Conservation (phyloP, 2,329 filamentous ascomycete species). For the Leptographium lundbergii region DNA sequence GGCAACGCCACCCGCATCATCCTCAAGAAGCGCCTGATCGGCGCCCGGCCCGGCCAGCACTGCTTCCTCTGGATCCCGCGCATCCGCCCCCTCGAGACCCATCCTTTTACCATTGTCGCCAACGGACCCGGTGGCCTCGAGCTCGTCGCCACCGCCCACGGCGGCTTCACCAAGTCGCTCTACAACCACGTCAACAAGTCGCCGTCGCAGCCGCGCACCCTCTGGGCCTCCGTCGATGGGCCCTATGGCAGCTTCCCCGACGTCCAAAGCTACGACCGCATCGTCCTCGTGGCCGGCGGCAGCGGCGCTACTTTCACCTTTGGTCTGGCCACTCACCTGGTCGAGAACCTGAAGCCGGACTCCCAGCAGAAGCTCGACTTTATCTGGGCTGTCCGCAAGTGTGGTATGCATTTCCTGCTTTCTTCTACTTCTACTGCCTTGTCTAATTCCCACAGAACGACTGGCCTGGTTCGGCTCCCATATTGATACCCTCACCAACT, state of each 20-base stretch:
- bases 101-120: conserved; percentile 45
- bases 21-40: conserved; percentile 28
- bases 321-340: conserved; percentile 6
- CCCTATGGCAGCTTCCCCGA: conserved; percentile 9
- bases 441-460: not conserved
- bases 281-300: conserved; percentile 10
- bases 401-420: not conserved
- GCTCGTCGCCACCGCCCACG: conserved; percentile 38
- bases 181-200: conserved; percentile 27
- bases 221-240: conserved; percentile 7
- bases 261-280: not conserved
- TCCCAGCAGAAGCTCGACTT: conserved; percentile 7
- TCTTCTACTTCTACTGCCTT: not conserved
- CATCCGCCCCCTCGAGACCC: conserved; percentile 38
- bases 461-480: not conserved
- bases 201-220: not conserved
- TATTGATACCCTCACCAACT: not conserved
- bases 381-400: conserved; percentile 8
- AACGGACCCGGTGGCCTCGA: conserved; percentile 29
- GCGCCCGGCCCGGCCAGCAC: conserved; percentile 37
- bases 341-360: not conserved
- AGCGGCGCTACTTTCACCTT: conserved; percentile 10
- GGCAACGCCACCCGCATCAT: conserved; percentile 31
- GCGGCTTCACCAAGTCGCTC: conserved; percentile 40
- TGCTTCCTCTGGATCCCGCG: conserved; percentile 47